Base-by-base conservation (phyloP, 305 asterid species). In the Fraxinus paxiana region DNA sequence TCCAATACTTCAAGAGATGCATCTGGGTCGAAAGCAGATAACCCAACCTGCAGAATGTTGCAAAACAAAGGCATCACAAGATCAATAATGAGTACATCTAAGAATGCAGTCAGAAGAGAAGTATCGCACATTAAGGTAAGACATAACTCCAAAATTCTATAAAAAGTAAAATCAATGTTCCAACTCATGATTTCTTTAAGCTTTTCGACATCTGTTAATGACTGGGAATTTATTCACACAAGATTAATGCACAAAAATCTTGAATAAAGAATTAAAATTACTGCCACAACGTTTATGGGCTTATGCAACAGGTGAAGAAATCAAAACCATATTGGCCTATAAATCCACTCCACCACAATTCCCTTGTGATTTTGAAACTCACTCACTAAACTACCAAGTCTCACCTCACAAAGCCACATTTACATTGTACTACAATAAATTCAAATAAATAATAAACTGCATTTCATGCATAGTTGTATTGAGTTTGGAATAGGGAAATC, bases 1-100 rank as follows among this genome's bases (percentile, higher is more conserved):
- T 92, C 77, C 85, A 95, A 82, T 43, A 93, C 98, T 12, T 95
- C 94, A 76, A 95, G 92, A 30, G 97, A 84, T 41, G 94, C 97
- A 82, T 93, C 89, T n/a, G 82, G 31, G 81, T 95, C 94, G 80
- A 95, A 89, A 77, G 98, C 97, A 46, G 98, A 93, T 26, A 95
- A 92, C 85, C 79, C 82, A 86, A 90, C 94, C 98, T 95, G 92
- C 85, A 86, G 63, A 71, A 8, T 71, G 74, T 28, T 30, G 79
- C 2, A 63, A 69, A 75, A 3, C 20, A 70, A 71, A 70, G 31
- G 35, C 35, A 28, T 71, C 13, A 10, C 5, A 69, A 26, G 20
- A 38, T 77, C 51, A 80, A 78, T 34, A 30, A 35, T 43, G 77
- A 30, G 65, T 9, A 7, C 35, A 24, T 65, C 54, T 6, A 41